Conservation (phyloP, 1,284 basidiomycete genomes). For the Pholiota adiposa region DNA sequence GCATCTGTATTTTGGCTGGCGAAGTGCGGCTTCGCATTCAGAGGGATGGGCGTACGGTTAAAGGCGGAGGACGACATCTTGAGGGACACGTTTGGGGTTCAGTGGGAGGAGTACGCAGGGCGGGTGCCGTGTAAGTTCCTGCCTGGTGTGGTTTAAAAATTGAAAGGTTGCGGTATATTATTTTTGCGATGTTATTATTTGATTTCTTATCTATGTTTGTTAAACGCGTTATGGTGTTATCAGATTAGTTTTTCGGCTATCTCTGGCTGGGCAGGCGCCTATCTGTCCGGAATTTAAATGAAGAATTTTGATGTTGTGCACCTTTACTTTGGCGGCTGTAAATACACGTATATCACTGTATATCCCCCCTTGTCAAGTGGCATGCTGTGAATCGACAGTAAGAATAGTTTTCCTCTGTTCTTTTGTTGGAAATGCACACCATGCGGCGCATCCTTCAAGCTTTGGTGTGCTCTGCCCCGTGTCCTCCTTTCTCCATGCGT, state of each 20-base stretch:
- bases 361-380: not conserved
- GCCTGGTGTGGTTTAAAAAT: conserved; percentile 29
- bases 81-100: conserved; percentile 32
- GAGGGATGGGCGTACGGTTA: conserved; percentile 34
- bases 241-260: not conserved
- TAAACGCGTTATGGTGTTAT: too few relatives aligned
- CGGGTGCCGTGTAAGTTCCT: conserved; percentile 37
- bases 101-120: conserved; percentile 40
- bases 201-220: not conserved
- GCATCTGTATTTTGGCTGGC: conserved; percentile 32
- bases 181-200: not conserved
- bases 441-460: not conserved
- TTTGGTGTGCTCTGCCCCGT: not conserved
- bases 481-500: not conserved
- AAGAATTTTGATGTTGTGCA: not conserved
- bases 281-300: not conserved
- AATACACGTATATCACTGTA: not conserved
- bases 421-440: not conserved
- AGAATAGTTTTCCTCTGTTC: not conserved
- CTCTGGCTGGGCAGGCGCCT: not conserved
- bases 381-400: not conserved
- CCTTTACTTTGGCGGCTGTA: not conserved
- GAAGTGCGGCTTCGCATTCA: conserved; percentile 37
- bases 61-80: conserved; percentile 37
- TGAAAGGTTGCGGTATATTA: not conserved